A percentile compares a stretch with the other conserved stretches of the same genome.
Conservation (phyloP, 2,329 filamentous ascomycete species). For the Helminthosporium solani region DNA sequence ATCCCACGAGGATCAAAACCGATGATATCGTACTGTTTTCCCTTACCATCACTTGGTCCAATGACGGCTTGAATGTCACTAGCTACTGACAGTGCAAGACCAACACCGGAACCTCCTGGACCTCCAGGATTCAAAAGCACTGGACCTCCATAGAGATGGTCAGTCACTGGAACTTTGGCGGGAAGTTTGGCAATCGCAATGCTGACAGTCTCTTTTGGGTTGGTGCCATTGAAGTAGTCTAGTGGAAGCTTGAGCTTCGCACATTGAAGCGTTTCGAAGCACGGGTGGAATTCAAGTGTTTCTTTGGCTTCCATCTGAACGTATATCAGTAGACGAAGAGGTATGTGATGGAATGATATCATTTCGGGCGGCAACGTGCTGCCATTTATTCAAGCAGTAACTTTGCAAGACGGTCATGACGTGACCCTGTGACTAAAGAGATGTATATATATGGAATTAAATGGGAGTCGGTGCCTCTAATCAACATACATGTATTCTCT, state of each 20-base stretch:
- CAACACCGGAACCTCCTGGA: slow-evolving; percentile 45
- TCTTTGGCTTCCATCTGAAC: slow-evolving; percentile 26
- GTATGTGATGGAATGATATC: neutral
- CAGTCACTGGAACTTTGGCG: slow-evolving; percentile 36
- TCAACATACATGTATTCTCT: too few species aligned
- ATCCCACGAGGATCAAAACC: slow-evolving; percentile 50
- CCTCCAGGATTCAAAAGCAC: slow-evolving; percentile 49
- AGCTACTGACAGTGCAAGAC: slow-evolving; percentile 28
- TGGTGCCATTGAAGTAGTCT: slow-evolving; percentile 41
- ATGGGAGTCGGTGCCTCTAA: too few species aligned
- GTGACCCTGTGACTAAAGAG: too few species aligned
- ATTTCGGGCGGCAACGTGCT: too few species aligned
- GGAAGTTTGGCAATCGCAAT: slow-evolving; percentile 36
- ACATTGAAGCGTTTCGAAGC: slow-evolving; percentile 35
- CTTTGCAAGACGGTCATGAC: too few species aligned
- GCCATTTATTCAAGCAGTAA: too few species aligned
- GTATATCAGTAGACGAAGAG: slow-evolving; percentile 14
- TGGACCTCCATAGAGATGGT: slow-evolving; percentile 44
- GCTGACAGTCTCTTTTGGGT: slow-evolving; percentile 28
- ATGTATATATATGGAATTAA: too few species aligned
- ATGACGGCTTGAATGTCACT: slow-evolving; percentile 29
- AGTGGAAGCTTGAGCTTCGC: slow-evolving; percentile 39
- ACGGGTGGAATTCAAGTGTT: slow-evolving; percentile 33
- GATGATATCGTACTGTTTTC: slow-evolving; percentile 46
- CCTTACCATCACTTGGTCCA: slow-evolving; percentile 25